Percentiles rank a stretch among this genome's conserved stretches.
These are phyloP conservation scores for Nakazawaea molendinolei DNA, from an alignment of 805 yeast genomes.

Conservation along the genomic window DNA sequence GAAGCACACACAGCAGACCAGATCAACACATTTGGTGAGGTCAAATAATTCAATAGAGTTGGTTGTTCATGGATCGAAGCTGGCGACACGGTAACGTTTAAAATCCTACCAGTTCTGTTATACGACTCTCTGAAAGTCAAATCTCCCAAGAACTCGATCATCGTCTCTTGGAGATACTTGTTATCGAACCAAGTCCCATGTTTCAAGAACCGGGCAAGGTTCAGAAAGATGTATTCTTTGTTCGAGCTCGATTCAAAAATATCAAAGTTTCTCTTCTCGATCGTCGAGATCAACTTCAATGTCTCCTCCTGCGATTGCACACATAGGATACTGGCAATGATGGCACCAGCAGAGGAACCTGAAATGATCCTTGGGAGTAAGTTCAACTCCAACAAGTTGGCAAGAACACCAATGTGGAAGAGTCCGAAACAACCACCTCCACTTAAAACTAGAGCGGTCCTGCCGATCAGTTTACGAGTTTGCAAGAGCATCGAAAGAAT, in stretches of 20 bases:
- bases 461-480: slow-evolving; percentile 85
- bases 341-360: slow-evolving; percentile 96
- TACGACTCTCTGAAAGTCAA: slow-evolving; percentile 92
- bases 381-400: slow-evolving; percentile 67
- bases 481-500: slow-evolving; percentile 75
- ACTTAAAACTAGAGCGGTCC: slow-evolving; percentile 89
- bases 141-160: slow-evolving; percentile 78
- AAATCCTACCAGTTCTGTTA: slow-evolving; percentile 86
- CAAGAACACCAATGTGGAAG: slow-evolving; percentile 86
- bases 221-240: slow-evolving; percentile 43
- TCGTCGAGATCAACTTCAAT: slow-evolving; percentile 46
- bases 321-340: slow-evolving; percentile 84
- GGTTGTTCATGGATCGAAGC: slow-evolving; percentile 91
- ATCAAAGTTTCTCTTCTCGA: slow-evolving; percentile 50
- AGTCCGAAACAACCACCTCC: slow-evolving; percentile 96
- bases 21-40: slow-evolving; percentile 74
- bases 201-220: slow-evolving; percentile 60
- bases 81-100: slow-evolving; percentile 91
- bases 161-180: slow-evolving; percentile 60
- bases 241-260: slow-evolving; percentile 44
- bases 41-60: slow-evolving; percentile 66
- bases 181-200: slow-evolving; percentile 89
- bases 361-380: slow-evolving; percentile 82
- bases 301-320: slow-evolving; percentile 73
- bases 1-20: slow-evolving; percentile 93